A percentile compares a stretch with the other conserved stretches of the same genome.
phyloP scores from a whole-genome alignment of 208 protist genomes.

The Wallacemonas sp. region DNA sequence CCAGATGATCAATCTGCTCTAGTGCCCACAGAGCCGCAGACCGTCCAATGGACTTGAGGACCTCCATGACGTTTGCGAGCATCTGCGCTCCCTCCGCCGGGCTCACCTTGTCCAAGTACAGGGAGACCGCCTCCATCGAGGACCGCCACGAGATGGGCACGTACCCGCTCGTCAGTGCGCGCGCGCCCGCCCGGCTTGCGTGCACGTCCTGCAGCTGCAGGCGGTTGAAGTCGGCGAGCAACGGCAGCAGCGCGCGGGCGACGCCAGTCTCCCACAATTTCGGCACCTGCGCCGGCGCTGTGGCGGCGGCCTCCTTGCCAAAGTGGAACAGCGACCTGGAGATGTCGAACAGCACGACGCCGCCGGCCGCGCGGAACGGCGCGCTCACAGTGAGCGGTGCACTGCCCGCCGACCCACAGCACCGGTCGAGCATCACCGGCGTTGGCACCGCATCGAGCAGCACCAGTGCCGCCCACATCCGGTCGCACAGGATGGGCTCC shows the following conservation, averaged over 20 bases:
- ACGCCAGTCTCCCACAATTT: conserved; percentile 49
- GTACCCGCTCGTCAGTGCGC: conserved; percentile 20
- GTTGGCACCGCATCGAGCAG: conserved; percentile 60
- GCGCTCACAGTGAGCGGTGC: conserved; percentile 14
- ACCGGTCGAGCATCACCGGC: conserved; percentile 20
- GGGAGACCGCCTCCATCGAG: conserved; percentile 48
- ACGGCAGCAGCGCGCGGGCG: conserved; percentile 40
- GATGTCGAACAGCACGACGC: conserved; percentile 66
- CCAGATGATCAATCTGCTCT: background rate
- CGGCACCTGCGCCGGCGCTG: conserved; percentile 16
- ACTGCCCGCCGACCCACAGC: conserved; percentile 31
- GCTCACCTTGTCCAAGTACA: conserved; percentile 40
- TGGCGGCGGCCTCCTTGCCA: conserved; percentile 25
- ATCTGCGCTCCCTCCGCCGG: background rate
- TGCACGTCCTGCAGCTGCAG: background rate
- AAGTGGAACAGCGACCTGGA: conserved; percentile 67
- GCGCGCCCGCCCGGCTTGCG: background rate
- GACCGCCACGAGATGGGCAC: conserved; percentile 66
- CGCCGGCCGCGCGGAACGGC: conserved; percentile 26
- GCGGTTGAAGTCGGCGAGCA: conserved; percentile 31
- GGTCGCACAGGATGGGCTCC: conserved; percentile 45
- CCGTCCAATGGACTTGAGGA: conserved; percentile 8
- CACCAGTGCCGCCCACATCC: conserved; percentile 60
- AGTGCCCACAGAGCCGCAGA: conserved; percentile 3
- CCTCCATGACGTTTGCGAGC: background rate